Base-by-base conservation (phyloP, 2,329 filamentous ascomycete genomes). In the Claviceps pazoutovae region DNA sequence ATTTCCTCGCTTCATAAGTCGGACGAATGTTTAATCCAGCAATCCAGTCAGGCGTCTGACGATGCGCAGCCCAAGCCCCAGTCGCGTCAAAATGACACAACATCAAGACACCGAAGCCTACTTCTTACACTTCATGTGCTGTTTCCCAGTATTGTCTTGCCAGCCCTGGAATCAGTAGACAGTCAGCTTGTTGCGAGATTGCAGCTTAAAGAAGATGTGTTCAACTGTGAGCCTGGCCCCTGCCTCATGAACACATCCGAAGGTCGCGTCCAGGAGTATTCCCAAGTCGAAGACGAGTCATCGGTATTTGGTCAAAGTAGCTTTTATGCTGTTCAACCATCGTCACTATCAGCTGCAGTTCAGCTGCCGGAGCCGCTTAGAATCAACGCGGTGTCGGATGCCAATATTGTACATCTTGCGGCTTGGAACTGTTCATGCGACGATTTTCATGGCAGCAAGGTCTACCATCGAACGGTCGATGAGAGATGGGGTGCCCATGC, bases 391-490 rank as follows among this genome's bases (percentile, higher is more conserved):
- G 55, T 56, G 4, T 53, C 59, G 21, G 58, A 56, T 42, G 56
- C 60, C 49, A 94, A 96, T 67, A 73, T 86, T 59, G 86, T 97
- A 16, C 79, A 83, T 9, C 74, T 90, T 1, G 59, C 66, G 1
- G 80, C 84, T 1, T 97, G 93, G 93, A 89, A 85, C 65, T 98
- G 93, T 67, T 87, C 81, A 1, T 98, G 93, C 70, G 84, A 89
- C 3, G 83, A 82, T 1, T 97, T 97, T 66, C 76, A 84, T 0
- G 83, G 94, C 56, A 74, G 83, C 19, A 78, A 56, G 30, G 53
- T 47, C 38, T 51, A 34, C 42, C 19, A 11, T 16, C 41, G 3
- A 48, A 54, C 21, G 41, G n/a, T 46, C 51, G 43, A 56, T 68
- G 68, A 64, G 5, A 8, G 3, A 3, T 30, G 19, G 39, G 11